phyloP scores from a whole-genome alignment of 164 flowering plant genomes.

The Amborella trichopoda region DNA sequence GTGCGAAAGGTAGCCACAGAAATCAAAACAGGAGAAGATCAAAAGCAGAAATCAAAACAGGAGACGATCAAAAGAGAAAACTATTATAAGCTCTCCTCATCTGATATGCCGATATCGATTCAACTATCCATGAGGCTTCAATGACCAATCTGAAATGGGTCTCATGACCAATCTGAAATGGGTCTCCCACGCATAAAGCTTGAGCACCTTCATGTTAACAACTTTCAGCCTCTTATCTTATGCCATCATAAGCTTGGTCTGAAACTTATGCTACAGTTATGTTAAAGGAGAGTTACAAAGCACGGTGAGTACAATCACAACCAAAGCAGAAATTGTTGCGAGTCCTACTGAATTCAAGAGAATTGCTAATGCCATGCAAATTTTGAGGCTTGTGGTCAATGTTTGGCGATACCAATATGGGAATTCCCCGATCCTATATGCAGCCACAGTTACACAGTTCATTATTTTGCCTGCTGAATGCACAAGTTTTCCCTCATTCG shows the following conservation, averaged over 20 bases:
- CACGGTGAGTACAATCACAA: conserved; percentile 37
- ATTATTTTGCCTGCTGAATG: conserved; percentile 57
- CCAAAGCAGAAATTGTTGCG: conserved; percentile 43
- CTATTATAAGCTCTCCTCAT: conserved; percentile 26
- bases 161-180: conserved; percentile 44
- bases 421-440: conserved; percentile 66
- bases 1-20: conserved; percentile 55
- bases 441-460: conserved; percentile 58
- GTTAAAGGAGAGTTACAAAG: conserved; percentile 50
- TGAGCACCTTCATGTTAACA: conserved; percentile 48
- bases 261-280: conserved; percentile 44
- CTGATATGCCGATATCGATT: conserved; percentile 46
- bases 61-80: conserved; percentile 57
- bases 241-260: conserved; percentile 41
- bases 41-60: conserved; percentile 47
- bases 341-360: conserved; percentile 40
- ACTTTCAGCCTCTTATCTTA: conserved; percentile 54
- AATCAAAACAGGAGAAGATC: no score
- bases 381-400: conserved; percentile 52
- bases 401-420: conserved; percentile 63
- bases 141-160: conserved; percentile 31
- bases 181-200: conserved; percentile 67
- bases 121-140: no score
- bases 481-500: conserved; percentile 30
- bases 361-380: conserved; percentile 37